Evolutionary conservation across 805 yeast species (phyloP).

Genomic region (Pichia gijzeniarum): DNA sequence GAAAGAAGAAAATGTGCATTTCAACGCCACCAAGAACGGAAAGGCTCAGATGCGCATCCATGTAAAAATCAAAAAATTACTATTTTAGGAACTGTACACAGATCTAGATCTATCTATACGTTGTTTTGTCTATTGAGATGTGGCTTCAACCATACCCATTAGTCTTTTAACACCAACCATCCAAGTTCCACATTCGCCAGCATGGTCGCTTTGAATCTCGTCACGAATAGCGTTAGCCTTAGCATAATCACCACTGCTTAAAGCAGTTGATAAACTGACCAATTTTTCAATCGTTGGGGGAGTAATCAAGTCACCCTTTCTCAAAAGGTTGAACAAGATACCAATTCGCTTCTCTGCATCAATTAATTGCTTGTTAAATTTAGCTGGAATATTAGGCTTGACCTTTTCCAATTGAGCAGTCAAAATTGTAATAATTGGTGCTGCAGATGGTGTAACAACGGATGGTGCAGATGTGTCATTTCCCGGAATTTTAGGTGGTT

Average conservation of each 20-base stretch:
- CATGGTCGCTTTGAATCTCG: constrained; percentile 55
- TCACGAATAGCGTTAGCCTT: constrained; percentile 52
- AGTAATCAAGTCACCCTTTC: constrained; percentile 60
- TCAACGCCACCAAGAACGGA: neutral
- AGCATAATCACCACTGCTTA: constrained; percentile 48
- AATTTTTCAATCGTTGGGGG: constrained; percentile 50
- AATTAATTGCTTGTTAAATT: constrained; percentile 60
- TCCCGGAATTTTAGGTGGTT: constrained; percentile 7
- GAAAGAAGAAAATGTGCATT: neutral
- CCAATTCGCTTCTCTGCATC: constrained; percentile 82
- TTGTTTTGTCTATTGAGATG: neutral
- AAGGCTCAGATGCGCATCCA: neutral
- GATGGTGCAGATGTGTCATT: constrained; percentile 1
- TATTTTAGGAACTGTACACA: neutral
- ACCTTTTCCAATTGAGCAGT: constrained; percentile 50
- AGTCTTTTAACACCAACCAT: constrained; percentile 85
- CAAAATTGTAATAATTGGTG: constrained; percentile 55
- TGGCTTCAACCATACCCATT: constrained; percentile 61
- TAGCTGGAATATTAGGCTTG: constrained; percentile 69
- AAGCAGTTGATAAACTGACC: constrained; percentile 40
- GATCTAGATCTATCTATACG: neutral
- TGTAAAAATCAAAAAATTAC: neutral
- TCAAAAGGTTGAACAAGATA: constrained; percentile 70
- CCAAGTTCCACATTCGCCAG: constrained; percentile 86
- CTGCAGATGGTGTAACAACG: constrained; percentile 53